Percentiles rank a stretch among this genome's conserved stretches.
phyloP scores from a whole-genome alignment of 108 stramenopile genomes.

The Seminavis robusta region DNA sequence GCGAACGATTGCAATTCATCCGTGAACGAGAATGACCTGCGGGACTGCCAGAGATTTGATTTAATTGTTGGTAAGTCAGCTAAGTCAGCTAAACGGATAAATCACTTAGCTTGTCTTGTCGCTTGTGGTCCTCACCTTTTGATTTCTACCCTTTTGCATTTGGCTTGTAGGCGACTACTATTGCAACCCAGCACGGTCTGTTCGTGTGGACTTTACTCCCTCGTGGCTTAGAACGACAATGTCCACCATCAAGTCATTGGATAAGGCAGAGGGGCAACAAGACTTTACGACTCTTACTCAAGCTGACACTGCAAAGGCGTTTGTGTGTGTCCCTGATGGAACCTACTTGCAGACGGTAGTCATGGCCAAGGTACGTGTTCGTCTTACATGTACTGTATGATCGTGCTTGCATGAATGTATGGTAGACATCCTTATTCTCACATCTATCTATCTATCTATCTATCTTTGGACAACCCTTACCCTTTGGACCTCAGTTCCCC shows the following conservation, averaged over 20 bases:
- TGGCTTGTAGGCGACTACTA: no score
- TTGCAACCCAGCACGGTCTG: neutral
- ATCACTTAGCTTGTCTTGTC: no score
- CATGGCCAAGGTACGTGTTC: no score
- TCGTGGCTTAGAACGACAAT: slow-evolving; percentile 5
- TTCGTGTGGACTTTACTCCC: slow-evolving; percentile 8
- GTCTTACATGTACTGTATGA: no score
- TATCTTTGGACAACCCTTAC: no score
- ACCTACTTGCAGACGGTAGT: neutral
- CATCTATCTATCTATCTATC: no score
- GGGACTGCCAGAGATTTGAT: slow-evolving; percentile 3
- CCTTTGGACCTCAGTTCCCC: no score
- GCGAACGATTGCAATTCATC: neutral
- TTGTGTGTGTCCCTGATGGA: neutral
- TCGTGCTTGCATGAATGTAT: no score
- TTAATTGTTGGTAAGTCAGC: slow-evolving; percentile 12
- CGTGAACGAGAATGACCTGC: neutral
- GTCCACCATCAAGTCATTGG: neutral
- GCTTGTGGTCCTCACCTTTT: no score
- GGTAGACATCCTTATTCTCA: no score
- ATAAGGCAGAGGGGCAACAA: neutral
- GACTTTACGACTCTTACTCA: slow-evolving; percentile 6
- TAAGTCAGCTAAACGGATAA: no score
- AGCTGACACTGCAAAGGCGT: neutral
- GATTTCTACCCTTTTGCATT: no score